Evolutionary conservation across 345 rosid species (phyloP), one percentile per base, ranked within the genome.

Genomic region (Boechera stricta): DNA sequence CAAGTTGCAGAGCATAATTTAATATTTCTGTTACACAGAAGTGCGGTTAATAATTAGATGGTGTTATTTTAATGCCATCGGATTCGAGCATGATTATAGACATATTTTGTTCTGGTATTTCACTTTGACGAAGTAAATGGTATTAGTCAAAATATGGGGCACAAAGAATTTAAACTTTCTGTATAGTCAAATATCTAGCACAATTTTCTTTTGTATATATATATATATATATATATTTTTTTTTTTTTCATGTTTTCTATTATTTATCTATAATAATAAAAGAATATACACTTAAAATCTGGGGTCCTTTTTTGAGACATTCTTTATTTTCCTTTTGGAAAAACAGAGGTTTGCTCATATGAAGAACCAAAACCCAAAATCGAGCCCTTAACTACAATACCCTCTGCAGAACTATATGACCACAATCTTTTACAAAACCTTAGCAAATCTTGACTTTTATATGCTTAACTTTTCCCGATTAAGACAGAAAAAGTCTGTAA

Each of bases 111-210:
- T 64, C 5, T 15, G 1, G 18, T 57, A 26, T 26, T 58, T 66
- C 18, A 67, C 51, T 58, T 67, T 47, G 73, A 75, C 73, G 3
- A 55, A 55, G 67, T 58, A 57, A 74, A 74, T 65, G 58, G 41
- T 32, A 29, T 5, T 68, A 29, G 79, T 76, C 79, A 68, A 69
- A 60, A 31, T 39, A 68, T 55, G 69, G 9, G 79, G 63, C 79
- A 59, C 61, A 75, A 16, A 45, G 4, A 70, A 29, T 31, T 47
- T 35, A 58, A 35, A 64, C 26, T 41, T 52, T 62, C 5, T 28
- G 2, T 28, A 28, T 28, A 28, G 6, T 10, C 13, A 52, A 21
- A 21, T 21, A 21, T 21, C 24, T 21, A 21, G 24, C 13, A 5
- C 57, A 28, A 16, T 16, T 16, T 16, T 16, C 16, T 16, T 16